A percentile compares a stretch with the other conserved stretches of the same genome.
Evolutionary conservation across 2,329 filamentous ascomycete genomes (phyloP).

Genomic region (Emergomyces pasteurianus): DNA sequence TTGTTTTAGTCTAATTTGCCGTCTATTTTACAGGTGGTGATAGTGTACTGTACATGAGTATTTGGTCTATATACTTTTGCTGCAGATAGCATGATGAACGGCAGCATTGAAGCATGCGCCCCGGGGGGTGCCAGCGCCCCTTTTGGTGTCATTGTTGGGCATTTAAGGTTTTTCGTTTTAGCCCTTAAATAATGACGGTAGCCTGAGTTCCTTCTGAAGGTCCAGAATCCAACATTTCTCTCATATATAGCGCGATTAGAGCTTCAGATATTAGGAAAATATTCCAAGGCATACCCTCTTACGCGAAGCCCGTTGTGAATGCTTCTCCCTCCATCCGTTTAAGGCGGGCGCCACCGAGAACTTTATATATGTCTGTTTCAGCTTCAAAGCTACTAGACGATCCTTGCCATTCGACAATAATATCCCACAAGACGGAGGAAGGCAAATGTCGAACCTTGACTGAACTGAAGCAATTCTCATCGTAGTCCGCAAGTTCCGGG

Average conservation of each 20-base stretch:
- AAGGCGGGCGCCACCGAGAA: conserved; percentile 3
- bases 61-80: background rate
- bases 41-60: background rate
- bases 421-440: conserved; percentile 21
- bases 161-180: too few species aligned
- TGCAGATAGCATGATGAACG: background rate
- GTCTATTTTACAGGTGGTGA: background rate
- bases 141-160: background rate
- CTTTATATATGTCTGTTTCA: conserved; percentile 6
- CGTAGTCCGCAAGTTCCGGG: conserved; percentile 6
- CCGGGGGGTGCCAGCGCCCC: background rate
- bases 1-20: background rate
- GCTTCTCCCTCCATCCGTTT: conserved; percentile 1
- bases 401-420: conserved; percentile 26
- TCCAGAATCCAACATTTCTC: too few species aligned
- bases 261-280: background rate
- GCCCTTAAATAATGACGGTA: too few species aligned
- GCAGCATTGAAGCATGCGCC: background rate
- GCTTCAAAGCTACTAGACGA: conserved; percentile 15
- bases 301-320: background rate
- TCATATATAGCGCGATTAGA: too few species aligned
- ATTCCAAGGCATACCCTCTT: background rate
- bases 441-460: conserved; percentile 20
- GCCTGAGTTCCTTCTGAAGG: too few species aligned
- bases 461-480: conserved; percentile 14